phyloP scores from a whole-genome alignment of 1,139 yeast species.

The Candida sp. region DNA sequence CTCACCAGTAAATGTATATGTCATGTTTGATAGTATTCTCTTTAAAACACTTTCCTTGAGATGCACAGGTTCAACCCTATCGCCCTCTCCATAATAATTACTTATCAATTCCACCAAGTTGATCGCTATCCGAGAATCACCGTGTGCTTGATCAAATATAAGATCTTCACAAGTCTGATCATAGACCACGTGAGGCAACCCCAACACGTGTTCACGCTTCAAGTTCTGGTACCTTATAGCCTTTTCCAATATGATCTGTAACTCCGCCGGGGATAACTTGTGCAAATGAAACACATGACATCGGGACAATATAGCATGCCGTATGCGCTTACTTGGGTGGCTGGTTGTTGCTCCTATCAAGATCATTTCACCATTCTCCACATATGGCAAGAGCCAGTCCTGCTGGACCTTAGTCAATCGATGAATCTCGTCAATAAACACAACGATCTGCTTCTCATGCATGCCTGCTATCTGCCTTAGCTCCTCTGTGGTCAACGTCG shows the following conservation, averaged over 20 bases:
- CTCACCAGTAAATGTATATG: background rate
- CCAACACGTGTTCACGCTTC: slow-evolving; percentile 18
- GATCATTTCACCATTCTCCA: slow-evolving; percentile 44
- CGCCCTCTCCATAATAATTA: slow-evolving; percentile 11
- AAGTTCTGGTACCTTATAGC: slow-evolving; percentile 36
- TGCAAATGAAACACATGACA: slow-evolving; percentile 41
- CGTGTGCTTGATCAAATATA: slow-evolving; percentile 23
- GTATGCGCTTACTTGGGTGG: slow-evolving; percentile 32
- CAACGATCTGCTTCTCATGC: slow-evolving; percentile 29
- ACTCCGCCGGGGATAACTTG: slow-evolving; percentile 22
- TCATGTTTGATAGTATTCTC: slow-evolving; percentile 1
- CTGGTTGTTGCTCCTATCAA: slow-evolving; percentile 52
- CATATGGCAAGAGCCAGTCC: slow-evolving; percentile 43
- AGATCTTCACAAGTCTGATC: slow-evolving; percentile 11
- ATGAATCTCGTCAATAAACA: slow-evolving; percentile 51
- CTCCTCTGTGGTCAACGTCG: slow-evolving; percentile 36
- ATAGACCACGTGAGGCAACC: slow-evolving; percentile 16
- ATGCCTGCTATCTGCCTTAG: slow-evolving; percentile 28
- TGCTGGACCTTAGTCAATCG: slow-evolving; percentile 44
- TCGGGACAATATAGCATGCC: slow-evolving; percentile 43
- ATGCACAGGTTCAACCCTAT: background rate
- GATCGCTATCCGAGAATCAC: slow-evolving; percentile 41
- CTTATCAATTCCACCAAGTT: slow-evolving; percentile 35
- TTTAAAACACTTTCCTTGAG: background rate
- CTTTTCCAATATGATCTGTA: slow-evolving; percentile 22